Evolutionary conservation across 768 basidiomycete species (phyloP).

Genomic region (Kwoniella pini): DNA sequence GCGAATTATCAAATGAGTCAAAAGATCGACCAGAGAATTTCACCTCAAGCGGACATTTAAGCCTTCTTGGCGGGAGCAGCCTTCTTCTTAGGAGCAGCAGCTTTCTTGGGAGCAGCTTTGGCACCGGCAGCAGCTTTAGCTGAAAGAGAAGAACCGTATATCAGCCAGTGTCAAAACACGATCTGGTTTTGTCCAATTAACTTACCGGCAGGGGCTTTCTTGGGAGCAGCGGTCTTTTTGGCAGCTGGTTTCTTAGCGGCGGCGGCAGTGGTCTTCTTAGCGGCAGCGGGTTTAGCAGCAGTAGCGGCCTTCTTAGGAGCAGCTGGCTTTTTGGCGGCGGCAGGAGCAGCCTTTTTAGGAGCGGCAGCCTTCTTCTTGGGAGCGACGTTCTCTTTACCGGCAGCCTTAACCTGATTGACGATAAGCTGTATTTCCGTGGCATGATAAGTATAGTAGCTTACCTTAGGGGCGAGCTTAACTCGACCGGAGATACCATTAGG

Average conservation of each 20-base stretch:
- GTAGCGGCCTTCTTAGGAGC: constrained; percentile 59
- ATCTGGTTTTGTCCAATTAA: background rate
- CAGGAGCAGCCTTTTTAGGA: constrained; percentile 33
- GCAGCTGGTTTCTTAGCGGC: constrained; percentile 29
- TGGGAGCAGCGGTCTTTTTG: constrained; percentile 32
- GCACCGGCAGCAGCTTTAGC: constrained; percentile 34
- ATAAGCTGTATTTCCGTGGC: constrained; percentile 13
- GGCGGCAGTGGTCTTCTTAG: constrained; percentile 48
- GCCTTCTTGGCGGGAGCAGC: constrained; percentile 44
- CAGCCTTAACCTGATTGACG: constrained; percentile 21
- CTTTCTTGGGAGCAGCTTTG: constrained; percentile 39
- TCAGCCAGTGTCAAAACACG: background rate
- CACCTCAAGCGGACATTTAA: constrained; percentile 9
- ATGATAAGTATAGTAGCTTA: constrained; percentile 11
- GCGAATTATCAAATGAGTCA: background rate
- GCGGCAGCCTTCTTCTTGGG: constrained; percentile 55
- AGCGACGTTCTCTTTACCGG: constrained; percentile 54
- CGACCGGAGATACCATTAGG: constrained; percentile 71
- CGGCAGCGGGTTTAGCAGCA: constrained; percentile 43
- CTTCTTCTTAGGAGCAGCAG: constrained; percentile 43
- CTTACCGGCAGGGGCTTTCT: constrained; percentile 44
- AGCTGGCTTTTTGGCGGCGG: constrained; percentile 56
- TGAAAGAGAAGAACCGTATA: background rate
- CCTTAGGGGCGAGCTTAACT: constrained; percentile 54
- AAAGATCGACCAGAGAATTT: constrained; percentile 2